A percentile compares a stretch with the other conserved stretches of the same genome.
Conservation (phyloP, 2,329 filamentous ascomycete genomes). For the Fusarium xyrophilum region DNA sequence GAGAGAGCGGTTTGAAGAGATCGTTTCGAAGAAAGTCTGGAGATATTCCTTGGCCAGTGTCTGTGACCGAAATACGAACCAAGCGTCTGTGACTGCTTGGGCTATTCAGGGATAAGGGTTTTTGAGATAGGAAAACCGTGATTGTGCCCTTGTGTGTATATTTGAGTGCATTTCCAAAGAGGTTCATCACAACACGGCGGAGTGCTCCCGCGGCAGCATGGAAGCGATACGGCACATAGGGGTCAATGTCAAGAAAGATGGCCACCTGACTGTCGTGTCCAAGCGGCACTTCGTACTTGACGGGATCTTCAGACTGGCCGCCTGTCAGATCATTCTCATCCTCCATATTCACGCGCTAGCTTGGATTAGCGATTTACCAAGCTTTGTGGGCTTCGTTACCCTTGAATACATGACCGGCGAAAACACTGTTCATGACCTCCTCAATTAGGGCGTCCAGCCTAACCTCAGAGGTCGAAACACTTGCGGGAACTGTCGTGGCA, state of each 20-base stretch:
- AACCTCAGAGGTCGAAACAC: slow-evolving; percentile 4
- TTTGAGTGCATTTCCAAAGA: slow-evolving; percentile 69
- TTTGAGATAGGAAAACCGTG: slow-evolving; percentile 40
- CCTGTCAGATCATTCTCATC: background rate
- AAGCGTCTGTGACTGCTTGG: background rate
- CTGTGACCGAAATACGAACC: slow-evolving; percentile 57
- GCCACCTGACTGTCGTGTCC: slow-evolving; percentile 32
- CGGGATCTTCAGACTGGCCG: background rate
- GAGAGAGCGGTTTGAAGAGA: slow-evolving; percentile 69
- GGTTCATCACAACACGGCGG: slow-evolving; percentile 65
- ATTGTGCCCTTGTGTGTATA: slow-evolving; percentile 56
- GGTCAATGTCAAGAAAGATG: slow-evolving; percentile 50
- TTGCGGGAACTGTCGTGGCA: background rate
- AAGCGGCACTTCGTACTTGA: slow-evolving; percentile 11
- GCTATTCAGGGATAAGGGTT: background rate
- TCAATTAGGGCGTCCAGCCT: slow-evolving; percentile 30
- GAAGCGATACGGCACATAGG: slow-evolving; percentile 57
- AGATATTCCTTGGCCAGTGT: slow-evolving; percentile 71
- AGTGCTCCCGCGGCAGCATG: slow-evolving; percentile 60
- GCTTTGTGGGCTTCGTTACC: slow-evolving; percentile 24
- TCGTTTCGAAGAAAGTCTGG: slow-evolving; percentile 67
- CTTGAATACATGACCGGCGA: slow-evolving; percentile 30
- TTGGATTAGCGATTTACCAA: slow-evolving; percentile 13
- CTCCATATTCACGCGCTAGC: background rate
- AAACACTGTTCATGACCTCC: slow-evolving; percentile 37